Conservation (phyloP, 75 land plant genomes). For the Selaginella moellendorffii region DNA sequence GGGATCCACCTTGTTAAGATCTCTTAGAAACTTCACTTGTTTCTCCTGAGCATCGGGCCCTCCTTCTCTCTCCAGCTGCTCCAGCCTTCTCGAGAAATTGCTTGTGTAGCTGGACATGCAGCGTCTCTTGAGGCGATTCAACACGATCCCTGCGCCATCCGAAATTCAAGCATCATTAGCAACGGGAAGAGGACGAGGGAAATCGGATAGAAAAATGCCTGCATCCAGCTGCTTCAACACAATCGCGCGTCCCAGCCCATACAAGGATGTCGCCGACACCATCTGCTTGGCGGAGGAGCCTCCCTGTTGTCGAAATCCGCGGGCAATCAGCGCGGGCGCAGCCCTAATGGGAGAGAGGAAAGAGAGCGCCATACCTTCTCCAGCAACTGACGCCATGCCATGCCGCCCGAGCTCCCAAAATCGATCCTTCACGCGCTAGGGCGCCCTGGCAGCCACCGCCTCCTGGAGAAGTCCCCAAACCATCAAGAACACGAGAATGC, state of each 20-base stretch:
- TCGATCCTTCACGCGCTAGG: background rate
- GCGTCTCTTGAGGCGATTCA: conserved; percentile 14
- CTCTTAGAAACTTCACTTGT: conserved; percentile 43
- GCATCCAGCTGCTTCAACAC: background rate
- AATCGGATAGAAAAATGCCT: background rate
- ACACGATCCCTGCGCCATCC: background rate
- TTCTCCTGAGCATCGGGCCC: conserved; percentile 21
- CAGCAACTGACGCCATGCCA: background rate
- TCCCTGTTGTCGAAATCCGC: background rate
- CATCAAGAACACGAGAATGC: background rate
- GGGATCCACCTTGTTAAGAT: conserved; percentile 69
- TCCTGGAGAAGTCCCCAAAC: background rate
- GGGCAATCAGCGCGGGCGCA: background rate
- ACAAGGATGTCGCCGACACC: background rate
- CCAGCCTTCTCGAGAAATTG: conserved; percentile 43
- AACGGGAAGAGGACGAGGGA: background rate
- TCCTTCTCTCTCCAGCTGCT: conserved; percentile 44
- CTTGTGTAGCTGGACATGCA: conserved; percentile 58
- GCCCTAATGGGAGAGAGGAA: background rate
- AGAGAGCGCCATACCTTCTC: background rate
- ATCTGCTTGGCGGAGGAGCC: background rate
- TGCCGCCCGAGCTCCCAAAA: too few relatives aligned
- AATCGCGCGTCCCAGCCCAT: background rate
- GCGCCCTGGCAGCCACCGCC: background rate
- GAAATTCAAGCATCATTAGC: background rate